Evolutionary conservation across 106 monocot species (phyloP).

Genomic region (Dendrobium chrysotoxum): DNA sequence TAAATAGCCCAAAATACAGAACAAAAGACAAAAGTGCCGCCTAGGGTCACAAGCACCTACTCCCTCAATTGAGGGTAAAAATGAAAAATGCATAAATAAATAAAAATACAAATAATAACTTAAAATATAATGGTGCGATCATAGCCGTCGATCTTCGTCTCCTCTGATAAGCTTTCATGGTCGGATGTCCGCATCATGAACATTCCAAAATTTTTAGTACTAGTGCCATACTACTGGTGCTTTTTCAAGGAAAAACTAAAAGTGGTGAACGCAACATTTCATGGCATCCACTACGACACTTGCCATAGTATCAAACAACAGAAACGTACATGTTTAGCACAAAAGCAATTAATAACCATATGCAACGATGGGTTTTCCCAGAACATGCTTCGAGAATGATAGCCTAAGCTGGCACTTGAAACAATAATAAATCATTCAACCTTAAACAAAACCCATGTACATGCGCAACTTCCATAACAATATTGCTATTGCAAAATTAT

Average conservation of each 20-base stretch:
- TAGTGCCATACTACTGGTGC: background rate
- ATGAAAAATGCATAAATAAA: no score
- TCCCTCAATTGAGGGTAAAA: no score
- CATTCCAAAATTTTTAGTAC: background rate
- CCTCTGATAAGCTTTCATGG: no score
- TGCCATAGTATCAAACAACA: background rate
- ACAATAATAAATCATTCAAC: background rate
- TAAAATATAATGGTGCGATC: no score
- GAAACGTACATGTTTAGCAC: background rate
- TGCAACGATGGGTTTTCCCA: background rate
- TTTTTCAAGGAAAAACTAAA: background rate
- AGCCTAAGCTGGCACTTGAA: background rate
- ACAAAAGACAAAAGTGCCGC: no score
- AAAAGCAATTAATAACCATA: background rate
- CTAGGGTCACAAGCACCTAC: no score
- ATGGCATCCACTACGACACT: background rate
- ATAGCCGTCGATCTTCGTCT: no score
- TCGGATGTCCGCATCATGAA: no score
- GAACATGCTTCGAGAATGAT: background rate
- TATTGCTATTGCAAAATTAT: background rate
- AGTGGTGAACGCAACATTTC: background rate
- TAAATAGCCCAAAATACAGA: no score
- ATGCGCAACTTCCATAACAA: background rate
- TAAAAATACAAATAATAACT: no score
- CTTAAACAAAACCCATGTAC: background rate